Evolutionary conservation across 139 green algal species (phyloP), one percentile per base, ranked within the genome.

Genomic region (Closterium sp.): DNA sequence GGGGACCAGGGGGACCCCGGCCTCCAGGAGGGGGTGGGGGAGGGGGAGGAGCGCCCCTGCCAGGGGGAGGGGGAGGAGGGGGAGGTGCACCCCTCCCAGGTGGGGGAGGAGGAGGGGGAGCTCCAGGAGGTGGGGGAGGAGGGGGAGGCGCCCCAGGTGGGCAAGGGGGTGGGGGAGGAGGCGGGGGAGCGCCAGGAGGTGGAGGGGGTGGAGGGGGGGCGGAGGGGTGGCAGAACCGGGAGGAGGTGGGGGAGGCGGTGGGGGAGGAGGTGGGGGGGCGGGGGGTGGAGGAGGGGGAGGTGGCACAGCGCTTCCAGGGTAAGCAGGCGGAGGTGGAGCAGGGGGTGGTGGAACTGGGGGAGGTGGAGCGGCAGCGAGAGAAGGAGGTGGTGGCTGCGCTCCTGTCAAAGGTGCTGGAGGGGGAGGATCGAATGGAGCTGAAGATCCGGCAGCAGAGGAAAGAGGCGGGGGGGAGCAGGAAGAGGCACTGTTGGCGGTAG

Each of bases 141-240:
- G 83, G 83, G n/a, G 83, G 83, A 33, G 83, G 83, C 21, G 83
- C 19, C 9, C 83, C 83, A 32, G 83, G 30, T 32, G 83, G 83
- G 9, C 19, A 1, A 21, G 83, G 83, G n/a, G 83, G 83, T 2
- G 83, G 19, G 30, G 83, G 83, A 16, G 83, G 83, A 28, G 83
- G 83, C 7, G 83, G 83, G 83, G 83, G 83, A 34, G 83, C 83
- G 33, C 84, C 64, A 90, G 38, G 84, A 83, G 34, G 38, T 81
- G 31, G 34, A 2, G 90, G 90, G 55, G 84, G 89, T 23, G 81
- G 81, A 2, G 89, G 89, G n/a, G 89, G 66, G 89, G 89, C 83
- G 89, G 89, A 76, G 89, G 89, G 93, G 89, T 87, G 33, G 89
- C 87, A 91, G 89, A 87, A 91, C 87, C 30, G 10, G 33, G 83